These are phyloP conservation scores for Bisporella sp. DNA, from an alignment of 2,329 filamentous ascomycete genomes.

Conservation along the genomic window DNA sequence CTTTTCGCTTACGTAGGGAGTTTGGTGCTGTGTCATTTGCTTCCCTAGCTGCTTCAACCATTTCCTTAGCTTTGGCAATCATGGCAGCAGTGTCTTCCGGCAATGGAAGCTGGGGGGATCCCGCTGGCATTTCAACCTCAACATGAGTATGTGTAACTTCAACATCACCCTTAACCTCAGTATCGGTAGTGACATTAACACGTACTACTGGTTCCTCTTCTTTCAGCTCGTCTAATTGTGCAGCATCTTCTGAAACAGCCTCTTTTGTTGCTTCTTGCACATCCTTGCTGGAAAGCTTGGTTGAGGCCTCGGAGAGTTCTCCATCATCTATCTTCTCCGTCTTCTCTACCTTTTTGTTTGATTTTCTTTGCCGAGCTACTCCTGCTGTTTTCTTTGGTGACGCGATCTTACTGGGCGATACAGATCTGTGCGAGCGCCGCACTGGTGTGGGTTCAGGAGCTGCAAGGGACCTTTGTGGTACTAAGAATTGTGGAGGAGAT, in stretches of 20 bases:
- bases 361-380: constrained; percentile 30
- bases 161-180: constrained; percentile 46
- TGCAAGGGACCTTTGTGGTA: constrained; percentile 33
- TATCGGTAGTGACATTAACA: constrained; percentile 62
- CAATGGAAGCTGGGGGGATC: constrained; percentile 58
- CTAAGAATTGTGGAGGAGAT: constrained; percentile 68
- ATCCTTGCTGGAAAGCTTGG: background rate
- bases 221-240: constrained; percentile 12
- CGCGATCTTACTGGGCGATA: constrained; percentile 42
- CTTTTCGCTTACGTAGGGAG: constrained; percentile 61
- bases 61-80: constrained; percentile 79
- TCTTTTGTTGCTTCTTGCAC: background rate
- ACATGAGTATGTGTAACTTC: constrained; percentile 68
- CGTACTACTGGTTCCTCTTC: constrained; percentile 53
- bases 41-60: constrained; percentile 64
- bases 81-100: constrained; percentile 75
- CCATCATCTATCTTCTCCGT: constrained; percentile 36
- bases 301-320: background rate
- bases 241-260: background rate
- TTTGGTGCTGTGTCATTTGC: constrained; percentile 15
- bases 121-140: constrained; percentile 67
- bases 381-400: constrained; percentile 36
- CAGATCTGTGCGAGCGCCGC: constrained; percentile 49
- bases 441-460: constrained; percentile 27
- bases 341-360: constrained; percentile 33